Conservation (phyloP, 208 protist genomes). For the Trypanosoma avium region DNA sequence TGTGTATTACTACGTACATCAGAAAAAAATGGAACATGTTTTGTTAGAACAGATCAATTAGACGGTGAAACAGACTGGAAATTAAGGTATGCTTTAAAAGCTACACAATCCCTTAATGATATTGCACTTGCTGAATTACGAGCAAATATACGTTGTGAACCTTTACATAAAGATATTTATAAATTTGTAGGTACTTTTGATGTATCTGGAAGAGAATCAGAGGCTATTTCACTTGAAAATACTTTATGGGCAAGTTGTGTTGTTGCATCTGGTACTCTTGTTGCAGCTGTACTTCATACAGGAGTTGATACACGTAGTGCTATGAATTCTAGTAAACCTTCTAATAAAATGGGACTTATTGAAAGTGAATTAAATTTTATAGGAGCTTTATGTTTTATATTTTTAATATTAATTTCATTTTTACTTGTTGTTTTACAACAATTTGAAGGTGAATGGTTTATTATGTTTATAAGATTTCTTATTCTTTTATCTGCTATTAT, state of each 20-base stretch:
- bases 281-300: slow-evolving; percentile 92
- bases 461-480: slow-evolving; percentile 94
- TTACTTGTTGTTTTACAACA: slow-evolving; percentile 60
- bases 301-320: slow-evolving; percentile 93
- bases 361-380: slow-evolving; percentile 96
- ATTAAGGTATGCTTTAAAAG: slow-evolving; percentile 62
- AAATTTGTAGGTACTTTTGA: slow-evolving; percentile 92
- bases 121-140: slow-evolving; percentile 38
- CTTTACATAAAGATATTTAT: slow-evolving; percentile 96
- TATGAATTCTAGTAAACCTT: slow-evolving; percentile 94
- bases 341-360: slow-evolving; percentile 91
- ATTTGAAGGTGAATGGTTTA: slow-evolving; percentile 83
- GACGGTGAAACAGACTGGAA: slow-evolving; percentile 99
- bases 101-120: slow-evolving; percentile 42
- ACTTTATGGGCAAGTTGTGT: slow-evolving; percentile 98
- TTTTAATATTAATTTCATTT: slow-evolving; percentile 66
- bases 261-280: slow-evolving; percentile 89
- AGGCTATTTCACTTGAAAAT: slow-evolving; percentile 93
- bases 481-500: slow-evolving; percentile 98
- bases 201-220: slow-evolving; percentile 43
- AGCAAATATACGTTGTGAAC: slow-evolving; percentile 67
- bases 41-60: slow-evolving; percentile 98
- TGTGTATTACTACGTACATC: slow-evolving; percentile 96
- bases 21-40: slow-evolving; percentile 94
- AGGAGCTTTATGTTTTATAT: slow-evolving; percentile 87